Base-by-base conservation (phyloP, 2,329 filamentous ascomycete species). In the Didymella exigua region DNA sequence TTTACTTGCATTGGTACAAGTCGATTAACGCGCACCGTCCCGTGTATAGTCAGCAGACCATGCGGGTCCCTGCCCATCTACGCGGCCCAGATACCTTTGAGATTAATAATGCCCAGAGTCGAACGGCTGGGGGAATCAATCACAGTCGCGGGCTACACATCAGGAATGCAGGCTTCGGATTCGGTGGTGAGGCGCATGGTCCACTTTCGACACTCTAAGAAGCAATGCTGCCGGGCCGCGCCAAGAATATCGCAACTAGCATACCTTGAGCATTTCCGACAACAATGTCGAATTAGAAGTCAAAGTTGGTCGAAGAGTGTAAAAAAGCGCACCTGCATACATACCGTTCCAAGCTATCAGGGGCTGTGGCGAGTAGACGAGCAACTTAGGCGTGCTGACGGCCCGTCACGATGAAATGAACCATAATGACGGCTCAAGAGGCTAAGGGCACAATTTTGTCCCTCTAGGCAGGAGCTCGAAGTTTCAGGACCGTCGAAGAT, bases 221-320 rank as follows among this genome's bases (percentile, higher is more conserved):
- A 33, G 49, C 18, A 47, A 21, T 41, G 36, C 34, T 16, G 29
- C 49, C 34, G 42, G 27, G 49, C 49, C 49, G 42, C 34, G 49
- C 42, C 43, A 46, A 23, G 43, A 33, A 5, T 13, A 19, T 23
- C 30, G 13, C 10, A 11, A n/a, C 26, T 33, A 26, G 38, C 40
- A 31, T 18, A 26, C 49, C 49, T 16, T 45, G 41, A 45, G 11
- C 24, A 27, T 30, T 30, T 9, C n/a, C n/a, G n/a, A 19, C 14
- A 5, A 16, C 5, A 8, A 10, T 44, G 26, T 18, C 38, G 26
- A 38, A 37, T 30, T 34, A 14, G 31, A 45, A 27, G 40, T 27
- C 33, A 27, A 40, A 16, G n/a, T 2, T 31, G 18, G 41, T 40
- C 26, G 41, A 45, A 16, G 10, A 33, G 8, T 4, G 9, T 5